Conservation (phyloP, 2,329 filamentous ascomycete species). For the Fusarium tuaranense region DNA sequence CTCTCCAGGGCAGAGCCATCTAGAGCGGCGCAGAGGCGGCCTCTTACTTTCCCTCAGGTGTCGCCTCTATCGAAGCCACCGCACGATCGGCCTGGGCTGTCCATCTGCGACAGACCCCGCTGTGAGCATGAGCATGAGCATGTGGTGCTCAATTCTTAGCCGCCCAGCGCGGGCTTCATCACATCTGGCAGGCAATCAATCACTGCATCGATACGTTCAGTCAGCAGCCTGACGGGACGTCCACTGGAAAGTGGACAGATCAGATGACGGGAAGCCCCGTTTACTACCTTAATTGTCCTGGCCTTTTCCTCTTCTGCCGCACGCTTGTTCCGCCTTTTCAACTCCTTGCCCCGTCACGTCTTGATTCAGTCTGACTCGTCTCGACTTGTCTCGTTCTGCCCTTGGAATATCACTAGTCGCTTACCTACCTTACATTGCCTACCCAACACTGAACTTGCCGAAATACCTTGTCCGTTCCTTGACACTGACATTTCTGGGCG, state of each 20-base stretch:
- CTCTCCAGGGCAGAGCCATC: neutral
- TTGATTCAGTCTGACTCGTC: constrained; percentile 17
- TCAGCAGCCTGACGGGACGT: constrained; percentile 33
- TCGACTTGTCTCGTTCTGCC: constrained; percentile 34
- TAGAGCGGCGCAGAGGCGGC: neutral
- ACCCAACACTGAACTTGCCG: neutral
- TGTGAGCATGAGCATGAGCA: constrained; percentile 24
- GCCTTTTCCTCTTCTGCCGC: constrained; percentile 1
- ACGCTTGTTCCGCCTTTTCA: constrained; percentile 19
- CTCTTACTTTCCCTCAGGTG: neutral
- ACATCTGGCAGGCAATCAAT: constrained; percentile 29
- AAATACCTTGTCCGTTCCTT: constrained; percentile 13
- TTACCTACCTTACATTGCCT: neutral
- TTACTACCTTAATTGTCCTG: neutral
- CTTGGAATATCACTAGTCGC: constrained; percentile 7
- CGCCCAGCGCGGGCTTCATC: constrained; percentile 41
- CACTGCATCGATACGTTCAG: neutral
- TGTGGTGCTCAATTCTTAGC: constrained; percentile 37
- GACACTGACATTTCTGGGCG: constrained; percentile 18
- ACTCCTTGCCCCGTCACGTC: constrained; percentile 3
- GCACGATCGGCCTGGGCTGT: neutral
- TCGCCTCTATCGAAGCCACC: neutral
- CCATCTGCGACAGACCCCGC: constrained; percentile 14
- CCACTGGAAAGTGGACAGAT: constrained; percentile 26
- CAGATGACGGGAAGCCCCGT: constrained; percentile 32